Base-by-base conservation (phyloP, 306 rosid species). In the Medicago ruthenica region DNA sequence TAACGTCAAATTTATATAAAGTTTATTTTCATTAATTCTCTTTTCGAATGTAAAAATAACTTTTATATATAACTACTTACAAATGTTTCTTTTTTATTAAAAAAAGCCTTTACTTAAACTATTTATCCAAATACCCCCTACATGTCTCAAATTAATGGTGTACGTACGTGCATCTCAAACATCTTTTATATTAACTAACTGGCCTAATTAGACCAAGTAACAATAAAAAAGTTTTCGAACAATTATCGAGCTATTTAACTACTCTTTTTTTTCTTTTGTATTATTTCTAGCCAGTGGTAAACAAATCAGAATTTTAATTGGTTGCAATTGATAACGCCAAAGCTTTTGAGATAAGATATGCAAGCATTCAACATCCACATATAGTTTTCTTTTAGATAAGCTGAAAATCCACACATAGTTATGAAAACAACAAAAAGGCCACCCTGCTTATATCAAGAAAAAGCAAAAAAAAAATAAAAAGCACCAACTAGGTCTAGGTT, bases 301-400 rank as follows among this genome's bases (percentile, higher is more conserved):
- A 76, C 41, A 31, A 12, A 45, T 64, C 11, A 57, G 31, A 24
- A 71, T 65, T 37, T 20, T 13, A 53, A 9, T 76, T 77, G 76
- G 72, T 34, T 72, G 67, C 42, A 63, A 58, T 39, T 39, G 66
- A 50, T 61, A 71, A 62, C 22, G 3, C 44, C 64, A 60, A 34
- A 4, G 22, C 65, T 48, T 36, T 67, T 48, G 4, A 34, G 57
- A 20, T 59, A 70, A 59, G 63, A 60, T 47, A 39, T 78, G 54
- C 8, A 54, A 37, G 8, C 61, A 15, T 63, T 62, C 70, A 70
- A 47, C 22, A 54, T 57, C 66, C 20, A 53, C 22, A 37, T 8
- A 47, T n/a, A 27, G 31, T 27, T 27, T 27, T 27, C 31, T 3
- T 27, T 27, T 27, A 27, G 31, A 27, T 27, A 27, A 27, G 31